A percentile compares a stretch with the other conserved stretches of the same genome.
Conservation (phyloP, 441 rosid species). For the Euphorbia schlechtendalii region DNA sequence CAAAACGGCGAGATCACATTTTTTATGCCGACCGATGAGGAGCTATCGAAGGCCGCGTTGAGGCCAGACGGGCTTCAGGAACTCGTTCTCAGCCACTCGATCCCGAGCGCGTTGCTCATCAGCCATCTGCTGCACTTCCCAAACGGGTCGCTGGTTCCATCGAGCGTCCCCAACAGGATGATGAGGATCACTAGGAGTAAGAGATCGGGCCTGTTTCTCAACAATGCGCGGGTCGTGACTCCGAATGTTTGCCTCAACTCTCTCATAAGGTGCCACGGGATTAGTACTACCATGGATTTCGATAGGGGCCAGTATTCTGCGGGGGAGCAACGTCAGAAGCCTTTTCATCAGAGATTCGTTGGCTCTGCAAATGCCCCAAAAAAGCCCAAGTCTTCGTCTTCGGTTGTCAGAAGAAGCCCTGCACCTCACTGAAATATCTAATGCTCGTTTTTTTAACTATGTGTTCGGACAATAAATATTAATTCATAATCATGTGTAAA, state of each 20-base stretch:
- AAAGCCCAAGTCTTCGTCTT: slow-evolving; percentile 6
- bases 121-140: slow-evolving; percentile 31
- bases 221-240: slow-evolving; percentile 31
- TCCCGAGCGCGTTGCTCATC: slow-evolving; percentile 25
- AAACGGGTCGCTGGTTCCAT: slow-evolving; percentile 30
- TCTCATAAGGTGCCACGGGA: slow-evolving; percentile 33
- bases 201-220: slow-evolving; percentile 23
- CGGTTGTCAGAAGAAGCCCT: slow-evolving; percentile 1
- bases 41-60: slow-evolving; percentile 19
- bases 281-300: slow-evolving; percentile 22
- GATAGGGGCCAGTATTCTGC: not conserved
- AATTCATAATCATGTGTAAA: not conserved
- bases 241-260: slow-evolving; percentile 34
- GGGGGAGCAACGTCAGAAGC: not conserved
- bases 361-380: not conserved
- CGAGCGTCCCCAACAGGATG: slow-evolving; percentile 24
- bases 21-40: slow-evolving; percentile 29
- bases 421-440: slow-evolving; percentile 4
- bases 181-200: slow-evolving; percentile 22
- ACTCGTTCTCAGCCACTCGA: slow-evolving; percentile 32
- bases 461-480: not conserved
- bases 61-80: slow-evolving; percentile 18
- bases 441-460: not conserved
- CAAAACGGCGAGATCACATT: slow-evolving; percentile 24
- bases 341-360: no score